These are phyloP conservation scores for Gossypium turneri DNA, from an alignment of 345 rosid genomes.

Conservation along the genomic window DNA sequence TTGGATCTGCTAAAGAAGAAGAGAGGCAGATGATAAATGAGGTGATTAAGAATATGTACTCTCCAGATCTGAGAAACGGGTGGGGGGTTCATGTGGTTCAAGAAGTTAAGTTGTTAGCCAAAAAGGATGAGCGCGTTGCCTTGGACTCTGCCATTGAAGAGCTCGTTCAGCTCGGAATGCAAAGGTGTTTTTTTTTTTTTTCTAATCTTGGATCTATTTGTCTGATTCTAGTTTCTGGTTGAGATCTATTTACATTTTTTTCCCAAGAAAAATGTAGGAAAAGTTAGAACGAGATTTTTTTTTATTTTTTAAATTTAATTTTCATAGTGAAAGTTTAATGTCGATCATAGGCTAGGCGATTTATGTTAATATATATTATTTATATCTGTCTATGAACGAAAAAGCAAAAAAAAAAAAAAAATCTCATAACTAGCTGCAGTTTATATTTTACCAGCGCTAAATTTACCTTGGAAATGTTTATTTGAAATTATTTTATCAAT, in stretches of 20 bases:
- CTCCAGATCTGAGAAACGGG: conserved; percentile 96
- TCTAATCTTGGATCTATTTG: background rate
- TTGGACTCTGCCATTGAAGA: conserved; percentile 78
- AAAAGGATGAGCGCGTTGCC: conserved; percentile 59
- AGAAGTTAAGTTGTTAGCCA: conserved; percentile 79
- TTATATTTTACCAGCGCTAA: background rate
- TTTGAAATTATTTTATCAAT: background rate
- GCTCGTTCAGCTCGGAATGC: conserved; percentile 85
- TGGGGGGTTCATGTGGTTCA: conserved; percentile 98
- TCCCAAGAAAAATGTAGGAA: conserved; percentile 8
- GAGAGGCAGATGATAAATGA: conserved; percentile 46
- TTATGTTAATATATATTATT: background rate
- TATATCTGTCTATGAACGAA: background rate
- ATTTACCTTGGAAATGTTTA: background rate
- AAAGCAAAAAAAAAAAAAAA: background rate
- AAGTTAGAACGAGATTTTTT: background rate
- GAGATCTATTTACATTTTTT: background rate
- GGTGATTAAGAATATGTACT: conserved; percentile 78
- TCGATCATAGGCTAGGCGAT: background rate
- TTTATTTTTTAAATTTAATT: too few species aligned
- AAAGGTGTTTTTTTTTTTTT: conserved; percentile 38
- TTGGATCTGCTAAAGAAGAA: conserved; percentile 52
- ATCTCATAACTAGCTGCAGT: background rate
- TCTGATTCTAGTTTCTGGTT: background rate
- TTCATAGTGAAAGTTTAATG: background rate